Evolutionary conservation across 495 filamentous ascomycete species (phyloP), one percentile per base, ranked within the genome.

Genomic region (Penicillium subrubescens): DNA sequence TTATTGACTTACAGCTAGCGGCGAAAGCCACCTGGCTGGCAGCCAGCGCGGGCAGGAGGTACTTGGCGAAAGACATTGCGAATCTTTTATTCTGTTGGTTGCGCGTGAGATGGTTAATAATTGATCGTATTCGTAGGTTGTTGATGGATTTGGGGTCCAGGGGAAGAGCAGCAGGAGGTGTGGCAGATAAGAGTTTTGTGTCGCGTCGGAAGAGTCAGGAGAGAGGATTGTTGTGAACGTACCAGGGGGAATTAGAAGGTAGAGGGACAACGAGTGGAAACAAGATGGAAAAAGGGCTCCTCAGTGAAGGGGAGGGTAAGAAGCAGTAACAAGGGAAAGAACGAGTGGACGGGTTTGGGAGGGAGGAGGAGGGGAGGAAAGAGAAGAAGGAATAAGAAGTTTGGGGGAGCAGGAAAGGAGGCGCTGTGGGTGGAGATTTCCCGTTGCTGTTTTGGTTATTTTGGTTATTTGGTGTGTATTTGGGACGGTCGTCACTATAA

Each of bases 51-150:
- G 92, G 89, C 70, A 96, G 83, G 64, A 93, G 75, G 79, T 92
- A 83, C 73, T 88, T 87, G 79, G 85, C 80, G 81, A 88, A 83
- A 75, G 88, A 84, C 94, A 98, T 97, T 74, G 73, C 83, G 84
- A 73, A 39, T 72, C 25, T 64, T 69, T 63, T 66, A 27, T 12
- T 37, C 44, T 25, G 59, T 12, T 57, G 54, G 21, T 57, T 8
- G 27, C 23, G 39, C 57, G 57, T 43, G 64, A 48, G 37, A 50
- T 59, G n/a, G 70, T 67, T 43, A 70, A 59, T 59, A 7, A 31
- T 25, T 43, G 25, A 14, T 41, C 12, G 37, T n/a, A 44, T 41
- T 53, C 11, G 33, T 46, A 12, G 27, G 27, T 4, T 19, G 23
- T 10, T 10, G 43, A 44, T 6, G 12, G 5, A 27, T 11, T 35